Evolutionary conservation across 2,329 filamentous ascomycete species (phyloP), one percentile per base, ranked within the genome.

Genomic region (Colletotrichum coccodes): DNA sequence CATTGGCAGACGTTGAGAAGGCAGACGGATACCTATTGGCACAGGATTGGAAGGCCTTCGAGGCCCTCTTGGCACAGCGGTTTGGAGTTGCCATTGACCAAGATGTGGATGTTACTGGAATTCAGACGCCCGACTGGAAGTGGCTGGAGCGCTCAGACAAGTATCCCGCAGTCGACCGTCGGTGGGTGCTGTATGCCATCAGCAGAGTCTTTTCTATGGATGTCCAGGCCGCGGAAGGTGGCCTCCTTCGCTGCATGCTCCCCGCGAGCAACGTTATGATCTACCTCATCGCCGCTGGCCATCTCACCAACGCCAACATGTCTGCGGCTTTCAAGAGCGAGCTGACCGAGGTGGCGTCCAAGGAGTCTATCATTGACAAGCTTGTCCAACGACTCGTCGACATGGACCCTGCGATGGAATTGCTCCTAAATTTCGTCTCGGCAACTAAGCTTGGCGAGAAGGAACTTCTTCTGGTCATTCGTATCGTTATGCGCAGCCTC

Each of bases 401-500:
- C 56, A 84, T 90, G n/a, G 92, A 94, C 73, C 87, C 89, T 3
- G 89, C 90, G 38, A 86, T 94, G 77, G 87, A 90, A 58, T 81
- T 94, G 3, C 83, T 94, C 44, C 84, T 91, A 49, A 87, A 86
- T 63, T 89, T 93, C 67, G 82, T 95, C 7, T 87, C 88, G 44
- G 85, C 86, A 6, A 92, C 91, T 8, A 88, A 89, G 73, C 84
- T 94, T 21, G 88, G 89, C 4, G 83, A 91, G 46, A 80, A 85
- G 4, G 92, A 94, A 75, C 83, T 94, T 6, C 84, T 94, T 2
- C 82, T 90, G 64, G 87, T 90, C 4, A 87, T 94, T 60, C 87
- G 89, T 60, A 80, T 87, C 2, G 82, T 94, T 18, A 91, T 94
- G 82, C 85, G 88, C 53, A 94, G 90, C 72, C 85, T 95, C 46